These are phyloP conservation scores for Plasmodiophora brassicae DNA, from an alignment of 208 protist genomes.

Conservation along the genomic window DNA sequence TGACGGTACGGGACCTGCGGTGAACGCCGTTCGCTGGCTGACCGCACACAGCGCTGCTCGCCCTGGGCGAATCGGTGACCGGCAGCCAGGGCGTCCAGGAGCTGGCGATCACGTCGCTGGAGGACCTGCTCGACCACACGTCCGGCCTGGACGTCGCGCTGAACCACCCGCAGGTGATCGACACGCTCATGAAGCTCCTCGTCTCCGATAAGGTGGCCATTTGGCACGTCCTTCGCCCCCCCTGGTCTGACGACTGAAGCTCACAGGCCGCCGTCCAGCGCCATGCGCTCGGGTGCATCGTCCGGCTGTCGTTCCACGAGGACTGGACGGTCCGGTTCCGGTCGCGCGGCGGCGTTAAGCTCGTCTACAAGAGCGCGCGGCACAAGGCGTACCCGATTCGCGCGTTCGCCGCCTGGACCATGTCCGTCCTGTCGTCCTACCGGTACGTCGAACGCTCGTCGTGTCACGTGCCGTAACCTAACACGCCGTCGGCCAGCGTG, in stretches of 20 bases:
- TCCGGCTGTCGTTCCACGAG: not conserved
- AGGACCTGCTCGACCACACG: not conserved
- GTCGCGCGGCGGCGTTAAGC: not conserved
- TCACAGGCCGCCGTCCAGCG: not conserved
- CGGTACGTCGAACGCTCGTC: not conserved
- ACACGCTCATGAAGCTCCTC: conserved; percentile 10
- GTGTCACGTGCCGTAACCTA: not conserved
- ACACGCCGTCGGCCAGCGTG: not conserved
- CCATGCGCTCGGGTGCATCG: not conserved
- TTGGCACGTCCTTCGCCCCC: too few species aligned
- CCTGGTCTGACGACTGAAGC: too few species aligned
- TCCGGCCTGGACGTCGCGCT: not conserved
- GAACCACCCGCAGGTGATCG: not conserved
- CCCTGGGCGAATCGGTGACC: not conserved
- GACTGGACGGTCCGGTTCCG: not conserved
- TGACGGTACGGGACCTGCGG: not conserved
- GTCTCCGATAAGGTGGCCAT: conserved; percentile 12
- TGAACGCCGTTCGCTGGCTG: not conserved
- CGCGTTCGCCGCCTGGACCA: conserved; percentile 14
- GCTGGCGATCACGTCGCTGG: conserved; percentile 7
- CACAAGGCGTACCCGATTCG: conserved; percentile 30
- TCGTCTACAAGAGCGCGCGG: conserved; percentile 21
- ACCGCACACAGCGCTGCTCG: not conserved
- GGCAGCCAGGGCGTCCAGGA: not conserved
- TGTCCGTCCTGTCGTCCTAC: not conserved